A percentile compares a stretch with the other conserved stretches of the same genome.
These are phyloP conservation scores for Vararia minispora DNA, from an alignment of 768 basidiomycete species.

Conservation along the genomic window DNA sequence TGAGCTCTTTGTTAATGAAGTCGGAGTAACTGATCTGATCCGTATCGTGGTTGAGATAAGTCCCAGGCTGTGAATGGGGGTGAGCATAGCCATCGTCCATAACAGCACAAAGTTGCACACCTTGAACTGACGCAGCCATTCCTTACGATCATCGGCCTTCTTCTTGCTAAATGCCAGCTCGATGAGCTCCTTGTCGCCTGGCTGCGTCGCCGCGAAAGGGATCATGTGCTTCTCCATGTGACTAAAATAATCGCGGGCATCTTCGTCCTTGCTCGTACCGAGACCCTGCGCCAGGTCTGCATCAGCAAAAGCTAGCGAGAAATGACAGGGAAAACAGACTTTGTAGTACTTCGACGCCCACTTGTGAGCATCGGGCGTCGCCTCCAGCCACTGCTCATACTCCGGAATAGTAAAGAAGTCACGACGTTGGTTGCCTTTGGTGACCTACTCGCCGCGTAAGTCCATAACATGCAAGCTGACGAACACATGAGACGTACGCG, in stretches of 20 bases:
- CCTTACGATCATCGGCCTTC: conserved; percentile 96
- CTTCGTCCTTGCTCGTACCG: conserved; percentile 83
- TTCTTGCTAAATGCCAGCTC: conserved; percentile 99
- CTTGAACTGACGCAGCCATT: conserved; percentile 92
- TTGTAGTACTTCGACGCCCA: conserved; percentile 98
- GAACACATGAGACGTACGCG: conserved; percentile 40
- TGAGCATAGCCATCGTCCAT: neutral
- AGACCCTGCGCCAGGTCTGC: conserved; percentile 56
- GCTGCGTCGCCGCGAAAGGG: conserved; percentile 71
- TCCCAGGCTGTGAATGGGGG: conserved; percentile 61
- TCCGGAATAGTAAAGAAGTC: conserved; percentile 98
- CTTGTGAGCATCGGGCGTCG: conserved; percentile 60
- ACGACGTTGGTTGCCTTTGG: conserved; percentile 64
- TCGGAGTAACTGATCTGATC: conserved; percentile 82
- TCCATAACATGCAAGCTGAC: neutral
- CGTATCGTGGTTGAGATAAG: conserved; percentile 81
- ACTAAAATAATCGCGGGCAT: conserved; percentile 88
- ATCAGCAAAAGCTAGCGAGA: conserved; percentile 4
- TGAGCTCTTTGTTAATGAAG: conserved; percentile 97
- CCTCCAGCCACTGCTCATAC: conserved; percentile 85
- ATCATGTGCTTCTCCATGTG: conserved; percentile 92
- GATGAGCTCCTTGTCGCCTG: conserved; percentile 80
- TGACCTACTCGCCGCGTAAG: conserved; percentile 35
- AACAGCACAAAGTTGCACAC: conserved; percentile 25
- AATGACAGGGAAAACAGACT: conserved; percentile 32